phyloP scores from a whole-genome alignment of 179 eudicot species.

The Actinidia chinensis region DNA sequence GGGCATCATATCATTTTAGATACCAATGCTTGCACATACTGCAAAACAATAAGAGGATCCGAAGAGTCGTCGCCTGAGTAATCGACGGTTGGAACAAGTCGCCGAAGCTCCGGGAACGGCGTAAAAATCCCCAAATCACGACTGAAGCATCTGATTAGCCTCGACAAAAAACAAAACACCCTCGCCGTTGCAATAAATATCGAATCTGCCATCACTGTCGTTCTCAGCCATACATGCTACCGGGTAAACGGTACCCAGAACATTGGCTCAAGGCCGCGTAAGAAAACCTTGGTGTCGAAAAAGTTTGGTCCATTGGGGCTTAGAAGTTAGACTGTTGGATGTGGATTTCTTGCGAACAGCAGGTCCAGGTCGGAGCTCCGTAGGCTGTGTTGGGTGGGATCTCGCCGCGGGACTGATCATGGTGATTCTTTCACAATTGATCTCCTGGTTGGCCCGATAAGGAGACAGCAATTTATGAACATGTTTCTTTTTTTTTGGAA shows the following conservation, averaged over 20 bases:
- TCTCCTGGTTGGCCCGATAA: too few relatives aligned
- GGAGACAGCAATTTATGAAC: too few relatives aligned
- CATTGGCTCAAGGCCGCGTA: too few relatives aligned
- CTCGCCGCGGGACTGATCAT: too few relatives aligned
- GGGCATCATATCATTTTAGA: background rate
- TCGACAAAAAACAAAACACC: slow-evolving; percentile 11
- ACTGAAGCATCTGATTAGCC: background rate
- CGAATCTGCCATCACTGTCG: background rate
- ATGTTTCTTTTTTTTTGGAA: too few relatives aligned
- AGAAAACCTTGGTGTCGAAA: too few relatives aligned
- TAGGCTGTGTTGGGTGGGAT: too few relatives aligned
- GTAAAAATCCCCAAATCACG: background rate
- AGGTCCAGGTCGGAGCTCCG: slow-evolving; percentile 5
- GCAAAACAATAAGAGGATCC: background rate
- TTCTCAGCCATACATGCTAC: too few relatives aligned
- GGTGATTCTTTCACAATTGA: too few relatives aligned
- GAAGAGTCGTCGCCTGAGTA: too few relatives aligned
- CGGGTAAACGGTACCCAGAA: too few relatives aligned
- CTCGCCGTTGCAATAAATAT: background rate
- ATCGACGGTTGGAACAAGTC: background rate
- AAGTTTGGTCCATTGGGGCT: background rate
- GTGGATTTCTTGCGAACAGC: background rate
- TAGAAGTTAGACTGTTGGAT: slow-evolving; percentile 2
- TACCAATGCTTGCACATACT: background rate
- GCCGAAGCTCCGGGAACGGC: background rate